A percentile compares a stretch with the other conserved stretches of the same genome.
These are phyloP conservation scores for Scytalidium sp. DNA, from an alignment of 2,329 filamentous ascomycete genomes.

Conservation along the genomic window DNA sequence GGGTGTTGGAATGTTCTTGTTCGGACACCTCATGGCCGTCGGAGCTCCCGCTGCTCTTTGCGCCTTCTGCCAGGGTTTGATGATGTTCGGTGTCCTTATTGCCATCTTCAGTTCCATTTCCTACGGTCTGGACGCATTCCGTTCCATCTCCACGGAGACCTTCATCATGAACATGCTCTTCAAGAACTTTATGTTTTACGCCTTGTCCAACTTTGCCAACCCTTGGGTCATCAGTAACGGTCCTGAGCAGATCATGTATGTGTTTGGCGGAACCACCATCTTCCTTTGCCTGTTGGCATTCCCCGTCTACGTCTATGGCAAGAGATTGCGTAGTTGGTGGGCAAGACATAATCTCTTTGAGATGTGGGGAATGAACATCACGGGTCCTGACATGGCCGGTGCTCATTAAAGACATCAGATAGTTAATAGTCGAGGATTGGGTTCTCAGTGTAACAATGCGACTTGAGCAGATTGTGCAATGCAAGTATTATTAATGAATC, in stretches of 20 bases:
- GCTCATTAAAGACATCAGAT: background rate
- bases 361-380: background rate
- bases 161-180: constrained; percentile 41
- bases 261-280: constrained; percentile 24
- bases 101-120: constrained; percentile 29
- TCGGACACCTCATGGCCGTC: constrained; percentile 32
- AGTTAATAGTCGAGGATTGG: background rate
- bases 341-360: background rate
- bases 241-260: constrained; percentile 32
- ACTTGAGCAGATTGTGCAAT: background rate
- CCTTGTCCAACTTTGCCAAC: constrained; percentile 37
- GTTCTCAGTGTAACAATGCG: background rate
- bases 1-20: constrained; percentile 30
- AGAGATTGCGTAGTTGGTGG: constrained; percentile 1
- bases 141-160: constrained; percentile 37
- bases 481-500: background rate
- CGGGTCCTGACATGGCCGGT: background rate
- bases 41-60: constrained; percentile 10
- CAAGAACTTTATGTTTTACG: constrained; percentile 40
- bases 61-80: constrained; percentile 23
- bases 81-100: constrained; percentile 21
- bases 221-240: constrained; percentile 33
- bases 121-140: constrained; percentile 34
- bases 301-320: background rate
- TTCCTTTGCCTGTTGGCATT: background rate